These are phyloP conservation scores for Globisporangium barbulae DNA, from an alignment of 352 stramenopile genomes.

Conservation along the genomic window DNA sequence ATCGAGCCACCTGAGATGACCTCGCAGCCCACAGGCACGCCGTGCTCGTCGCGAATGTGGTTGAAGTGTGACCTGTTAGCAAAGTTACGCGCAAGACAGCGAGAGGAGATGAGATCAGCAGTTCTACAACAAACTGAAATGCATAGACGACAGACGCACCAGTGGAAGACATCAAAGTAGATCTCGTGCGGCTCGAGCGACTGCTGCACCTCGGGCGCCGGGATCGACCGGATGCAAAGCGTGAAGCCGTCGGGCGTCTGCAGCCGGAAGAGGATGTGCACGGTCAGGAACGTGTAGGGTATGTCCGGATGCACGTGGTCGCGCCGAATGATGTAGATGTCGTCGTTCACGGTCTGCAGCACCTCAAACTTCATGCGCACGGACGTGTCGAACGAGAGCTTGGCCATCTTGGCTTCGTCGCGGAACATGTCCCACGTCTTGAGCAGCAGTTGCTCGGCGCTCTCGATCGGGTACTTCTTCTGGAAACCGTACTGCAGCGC, in stretches of 20 bases:
- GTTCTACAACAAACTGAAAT: not conserved
- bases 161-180: slow-evolving; percentile 66
- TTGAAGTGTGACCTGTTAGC: slow-evolving; percentile 50
- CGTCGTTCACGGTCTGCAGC: slow-evolving; percentile 50
- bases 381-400: slow-evolving; percentile 42
- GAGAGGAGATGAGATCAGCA: not conserved
- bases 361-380: slow-evolving; percentile 44
- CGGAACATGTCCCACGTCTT: slow-evolving; percentile 44
- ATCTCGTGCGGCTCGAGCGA: slow-evolving; percentile 43
- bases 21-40: slow-evolving; percentile 37
- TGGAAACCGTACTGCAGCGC: slow-evolving; percentile 44
- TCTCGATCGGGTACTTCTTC: slow-evolving; percentile 37
- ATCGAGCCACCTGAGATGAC: slow-evolving; percentile 56
- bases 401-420: slow-evolving; percentile 36
- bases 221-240: slow-evolving; percentile 58
- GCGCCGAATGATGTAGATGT: slow-evolving; percentile 53
- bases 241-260: slow-evolving; percentile 54
- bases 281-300: slow-evolving; percentile 49
- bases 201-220: slow-evolving; percentile 40
- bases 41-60: slow-evolving; percentile 37
- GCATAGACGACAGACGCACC: slow-evolving; percentile 20
- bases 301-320: slow-evolving; percentile 45
- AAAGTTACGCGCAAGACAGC: not conserved
- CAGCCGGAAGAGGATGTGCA: slow-evolving; percentile 58
- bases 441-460: slow-evolving; percentile 30